A percentile compares a stretch with the other conserved stretches of the same genome.
Conservation (phyloP, 2,329 filamentous ascomycete species). For the Calonectria ilicicola region DNA sequence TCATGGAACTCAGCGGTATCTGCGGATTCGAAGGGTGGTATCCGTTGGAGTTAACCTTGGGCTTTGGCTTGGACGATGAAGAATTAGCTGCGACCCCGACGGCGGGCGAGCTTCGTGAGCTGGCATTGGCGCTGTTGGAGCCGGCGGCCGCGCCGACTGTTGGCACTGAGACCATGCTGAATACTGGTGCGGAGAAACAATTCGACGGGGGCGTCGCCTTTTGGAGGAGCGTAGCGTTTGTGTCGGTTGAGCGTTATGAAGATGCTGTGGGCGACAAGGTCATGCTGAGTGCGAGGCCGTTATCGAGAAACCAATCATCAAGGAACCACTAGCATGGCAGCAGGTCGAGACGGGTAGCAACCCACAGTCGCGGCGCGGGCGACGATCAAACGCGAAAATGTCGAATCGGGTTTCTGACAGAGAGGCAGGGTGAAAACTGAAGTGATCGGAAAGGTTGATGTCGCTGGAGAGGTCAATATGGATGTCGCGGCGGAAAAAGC, state of each 20-base stretch:
- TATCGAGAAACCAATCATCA: constrained; percentile 31
- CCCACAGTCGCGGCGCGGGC: constrained; percentile 28
- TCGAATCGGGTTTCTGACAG: neutral
- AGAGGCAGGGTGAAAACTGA: neutral
- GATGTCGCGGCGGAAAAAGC: constrained; percentile 26
- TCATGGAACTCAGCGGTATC: constrained; percentile 66
- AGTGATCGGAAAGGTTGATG: constrained; percentile 3
- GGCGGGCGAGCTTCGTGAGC: constrained; percentile 65
- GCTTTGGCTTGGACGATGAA: constrained; percentile 60
- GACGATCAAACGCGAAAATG: constrained; percentile 16
- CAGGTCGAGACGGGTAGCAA: constrained; percentile 22
- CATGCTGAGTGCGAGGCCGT: constrained; percentile 41
- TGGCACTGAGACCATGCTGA: constrained; percentile 55
- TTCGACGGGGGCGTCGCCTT: constrained; percentile 16
- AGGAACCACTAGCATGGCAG: constrained; percentile 42
- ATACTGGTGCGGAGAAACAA: constrained; percentile 18
- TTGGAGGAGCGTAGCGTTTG: constrained; percentile 23
- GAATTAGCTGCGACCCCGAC: constrained; percentile 50
- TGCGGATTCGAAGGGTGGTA: constrained; percentile 64
- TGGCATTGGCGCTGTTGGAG: constrained; percentile 59
- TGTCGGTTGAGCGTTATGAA: constrained; percentile 34
- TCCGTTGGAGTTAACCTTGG: constrained; percentile 66
- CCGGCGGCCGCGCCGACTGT: constrained; percentile 52
- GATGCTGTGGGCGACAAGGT: constrained; percentile 37
- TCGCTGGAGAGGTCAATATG: constrained; percentile 26